Evolutionary conservation across 495 filamentous ascomycete genomes (phyloP).

Genomic region (Hypomontagnella submonticulosa): DNA sequence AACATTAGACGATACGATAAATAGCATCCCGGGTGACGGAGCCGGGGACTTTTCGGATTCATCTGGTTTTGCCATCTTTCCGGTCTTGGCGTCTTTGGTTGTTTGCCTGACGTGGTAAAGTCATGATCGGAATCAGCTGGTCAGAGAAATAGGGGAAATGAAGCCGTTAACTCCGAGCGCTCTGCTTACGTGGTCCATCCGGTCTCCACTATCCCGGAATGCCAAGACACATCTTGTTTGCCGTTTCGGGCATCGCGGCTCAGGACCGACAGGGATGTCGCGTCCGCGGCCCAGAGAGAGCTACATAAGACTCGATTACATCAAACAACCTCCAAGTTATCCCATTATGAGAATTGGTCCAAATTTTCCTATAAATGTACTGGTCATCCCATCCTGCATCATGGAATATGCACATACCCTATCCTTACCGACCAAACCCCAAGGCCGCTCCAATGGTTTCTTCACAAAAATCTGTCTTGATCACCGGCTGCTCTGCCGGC

Average conservation of each 20-base stretch:
- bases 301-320: not conserved
- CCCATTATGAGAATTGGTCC: not conserved
- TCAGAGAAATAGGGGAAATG: not conserved
- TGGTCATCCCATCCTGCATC: not conserved
- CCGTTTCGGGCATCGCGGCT: constrained; percentile 1
- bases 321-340: not conserved
- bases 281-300: not conserved
- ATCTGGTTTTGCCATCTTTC: not conserved
- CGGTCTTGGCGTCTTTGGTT: not conserved
- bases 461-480: constrained; percentile 37
- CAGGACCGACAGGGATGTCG: not conserved
- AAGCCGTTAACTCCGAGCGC: not conserved
- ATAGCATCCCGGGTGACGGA: not conserved
- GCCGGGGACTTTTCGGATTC: not conserved
- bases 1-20: constrained; percentile 9
- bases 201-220: not conserved
- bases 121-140: not conserved
- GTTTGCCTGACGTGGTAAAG: constrained; percentile 2
- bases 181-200: not conserved
- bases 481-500: constrained; percentile 60
- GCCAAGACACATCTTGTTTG: constrained; percentile 8
- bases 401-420: not conserved
- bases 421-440: not conserved
- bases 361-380: not conserved
- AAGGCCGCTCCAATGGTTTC: not conserved